phyloP scores from a whole-genome alignment of 1,139 yeast genomes.

The Candida frijolesensis region DNA sequence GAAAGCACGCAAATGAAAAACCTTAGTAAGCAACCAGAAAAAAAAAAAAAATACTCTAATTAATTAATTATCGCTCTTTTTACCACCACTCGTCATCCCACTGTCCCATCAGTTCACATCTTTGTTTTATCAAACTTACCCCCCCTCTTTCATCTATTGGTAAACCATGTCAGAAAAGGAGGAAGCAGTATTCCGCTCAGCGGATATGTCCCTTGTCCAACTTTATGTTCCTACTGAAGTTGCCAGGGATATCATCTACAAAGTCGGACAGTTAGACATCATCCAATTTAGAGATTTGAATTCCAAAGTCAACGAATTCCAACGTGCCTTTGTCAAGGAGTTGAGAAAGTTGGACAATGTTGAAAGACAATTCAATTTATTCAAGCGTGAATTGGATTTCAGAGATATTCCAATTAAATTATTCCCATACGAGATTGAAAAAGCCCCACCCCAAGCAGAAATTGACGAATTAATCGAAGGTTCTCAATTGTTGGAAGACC shows the following conservation, averaged over 20 bases:
- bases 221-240: constrained; percentile 73
- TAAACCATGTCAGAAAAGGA: constrained; percentile 33
- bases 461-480: constrained; percentile 75
- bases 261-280: constrained; percentile 63
- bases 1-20: no score
- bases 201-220: constrained; percentile 79
- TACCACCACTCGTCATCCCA: neutral
- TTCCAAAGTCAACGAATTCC: constrained; percentile 67
- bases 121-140: neutral
- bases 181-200: constrained; percentile 80
- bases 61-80: neutral
- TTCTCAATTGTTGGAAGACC: constrained; percentile 54
- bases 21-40: neutral
- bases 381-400: constrained; percentile 50
- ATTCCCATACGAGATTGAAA: constrained; percentile 45
- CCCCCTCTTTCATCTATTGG: neutral
- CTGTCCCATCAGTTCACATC: neutral
- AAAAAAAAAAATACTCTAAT: neutral
- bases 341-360: constrained; percentile 67
- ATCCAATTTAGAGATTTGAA: constrained; percentile 74
- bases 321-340: constrained; percentile 71
- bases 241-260: constrained; percentile 63
- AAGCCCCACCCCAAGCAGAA: constrained; percentile 55
- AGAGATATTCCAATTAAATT: constrained; percentile 48
- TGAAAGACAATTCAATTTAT: constrained; percentile 62